Conservation (phyloP, 805 yeast genomes). For the Pichia heedii region DNA sequence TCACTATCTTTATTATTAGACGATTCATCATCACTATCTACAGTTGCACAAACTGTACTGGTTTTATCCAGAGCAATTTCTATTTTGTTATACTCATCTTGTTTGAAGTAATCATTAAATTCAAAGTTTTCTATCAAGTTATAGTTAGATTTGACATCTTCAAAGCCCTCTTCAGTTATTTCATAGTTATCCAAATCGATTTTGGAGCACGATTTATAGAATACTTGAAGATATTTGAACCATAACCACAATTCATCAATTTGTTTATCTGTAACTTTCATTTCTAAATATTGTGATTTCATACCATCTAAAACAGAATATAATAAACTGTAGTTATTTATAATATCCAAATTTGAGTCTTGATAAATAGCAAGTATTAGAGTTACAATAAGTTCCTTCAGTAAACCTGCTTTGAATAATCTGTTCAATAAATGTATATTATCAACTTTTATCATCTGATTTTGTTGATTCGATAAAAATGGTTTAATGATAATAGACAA, state of each 20-base stretch:
- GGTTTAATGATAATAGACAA: conserved; percentile 16
- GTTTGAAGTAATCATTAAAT: conserved; percentile 20
- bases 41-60: no score
- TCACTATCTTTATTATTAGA: conserved; percentile 2
- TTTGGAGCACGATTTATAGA: conserved; percentile 40
- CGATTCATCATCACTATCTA: conserved; percentile 3
- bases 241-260: conserved; percentile 19
- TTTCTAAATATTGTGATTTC: conserved; percentile 10
- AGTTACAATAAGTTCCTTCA: conserved; percentile 20
- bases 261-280: conserved; percentile 13
- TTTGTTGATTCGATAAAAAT: conserved; percentile 7
- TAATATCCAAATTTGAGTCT: conserved; percentile 23
- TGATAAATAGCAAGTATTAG: conserved; percentile 23
- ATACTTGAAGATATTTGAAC: conserved; percentile 28
- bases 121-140: conserved; percentile 20
- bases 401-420: conserved; percentile 16
- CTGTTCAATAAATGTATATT: conserved; percentile 13
- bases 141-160: conserved; percentile 29
- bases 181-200: conserved; percentile 39
- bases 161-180: conserved; percentile 35
- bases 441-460: conserved; percentile 2
- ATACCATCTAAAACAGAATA: conserved; percentile 20
- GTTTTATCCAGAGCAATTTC: conserved; percentile 17
- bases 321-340: conserved; percentile 20
- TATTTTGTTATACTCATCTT: conserved; percentile 19